Conservation (phyloP, 164 flowering plant species). For the Nymphaea thermarum region DNA sequence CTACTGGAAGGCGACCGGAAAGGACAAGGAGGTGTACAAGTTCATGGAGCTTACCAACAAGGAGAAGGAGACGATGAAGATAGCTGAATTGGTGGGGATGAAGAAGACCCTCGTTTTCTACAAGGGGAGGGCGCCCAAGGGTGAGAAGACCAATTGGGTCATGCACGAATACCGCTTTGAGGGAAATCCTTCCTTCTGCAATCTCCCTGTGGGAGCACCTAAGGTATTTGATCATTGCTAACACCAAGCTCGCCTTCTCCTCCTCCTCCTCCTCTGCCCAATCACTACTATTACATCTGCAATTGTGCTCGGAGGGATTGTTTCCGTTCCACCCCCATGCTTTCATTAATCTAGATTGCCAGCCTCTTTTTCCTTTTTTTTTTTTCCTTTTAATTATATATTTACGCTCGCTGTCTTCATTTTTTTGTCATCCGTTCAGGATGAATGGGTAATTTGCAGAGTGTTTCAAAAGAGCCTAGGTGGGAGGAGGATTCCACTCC, state of each 20-base stretch:
- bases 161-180: constrained; percentile 89
- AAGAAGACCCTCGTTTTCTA: constrained; percentile 94
- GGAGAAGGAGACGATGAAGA: constrained; percentile 43
- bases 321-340: not conserved
- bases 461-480: constrained; percentile 68
- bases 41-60: not conserved
- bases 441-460: constrained; percentile 96
- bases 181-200: constrained; percentile 57
- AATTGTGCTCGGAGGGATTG: too few species aligned
- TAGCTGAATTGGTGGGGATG: constrained; percentile 79
- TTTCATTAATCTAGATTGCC: not conserved
- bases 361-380: not conserved
- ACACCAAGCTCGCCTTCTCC: not conserved
- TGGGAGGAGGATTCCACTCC: constrained; percentile 61
- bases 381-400: constrained; percentile 1
- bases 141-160: constrained; percentile 83
- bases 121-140: constrained; percentile 94
- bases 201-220: constrained; percentile 46
- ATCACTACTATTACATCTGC: not conserved
- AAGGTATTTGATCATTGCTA: constrained; percentile 28
- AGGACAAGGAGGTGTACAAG: constrained; percentile 38
- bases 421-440: constrained; percentile 29
- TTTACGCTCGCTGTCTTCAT: not conserved
- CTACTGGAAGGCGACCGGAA: constrained; percentile 98
- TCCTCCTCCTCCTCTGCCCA: not conserved